Conservation (phyloP, 2,329 filamentous ascomycete species). For the Madurella mycetomatis region DNA sequence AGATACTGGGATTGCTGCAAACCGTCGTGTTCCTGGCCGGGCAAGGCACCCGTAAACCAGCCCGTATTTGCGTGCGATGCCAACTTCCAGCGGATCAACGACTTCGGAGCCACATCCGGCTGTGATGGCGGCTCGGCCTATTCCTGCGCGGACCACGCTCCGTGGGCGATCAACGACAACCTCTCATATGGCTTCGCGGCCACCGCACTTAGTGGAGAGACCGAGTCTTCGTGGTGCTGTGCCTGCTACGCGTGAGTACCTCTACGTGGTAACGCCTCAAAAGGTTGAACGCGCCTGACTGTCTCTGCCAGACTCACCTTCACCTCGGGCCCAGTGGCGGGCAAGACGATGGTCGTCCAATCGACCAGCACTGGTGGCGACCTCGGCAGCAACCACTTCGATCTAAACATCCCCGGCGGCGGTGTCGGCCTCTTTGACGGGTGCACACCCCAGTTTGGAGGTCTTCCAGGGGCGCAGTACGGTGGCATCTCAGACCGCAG, state of each 20-base stretch:
- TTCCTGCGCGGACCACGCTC: conserved; percentile 58
- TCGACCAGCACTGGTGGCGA: conserved; percentile 60
- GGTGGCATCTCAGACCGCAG: conserved; percentile 42
- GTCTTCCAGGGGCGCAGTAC: conserved; percentile 39
- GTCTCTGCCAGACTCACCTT: conserved; percentile 46
- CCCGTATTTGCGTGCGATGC: conserved; percentile 53
- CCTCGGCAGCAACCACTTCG: conserved; percentile 54
- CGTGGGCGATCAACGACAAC: conserved; percentile 56
- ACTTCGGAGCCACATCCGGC: conserved; percentile 45
- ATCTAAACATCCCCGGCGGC: conserved; percentile 53
- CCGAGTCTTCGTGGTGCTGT: conserved; percentile 62
- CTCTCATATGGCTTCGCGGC: conserved; percentile 63
- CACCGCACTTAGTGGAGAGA: conserved; percentile 50
- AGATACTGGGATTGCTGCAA: conserved; percentile 67
- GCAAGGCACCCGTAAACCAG: conserved; percentile 48
- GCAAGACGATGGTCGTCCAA: conserved; percentile 62
- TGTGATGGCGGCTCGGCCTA: conserved; percentile 53
- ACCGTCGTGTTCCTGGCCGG: conserved; percentile 59
- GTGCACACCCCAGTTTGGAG: conserved; percentile 46
- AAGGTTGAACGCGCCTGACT: too few relatives aligned
- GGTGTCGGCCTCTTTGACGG: conserved; percentile 53
- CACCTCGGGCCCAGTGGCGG: conserved; percentile 45
- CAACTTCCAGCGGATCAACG: conserved; percentile 49
- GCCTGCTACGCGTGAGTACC: conserved; percentile 52
- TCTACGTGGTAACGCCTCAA: too few relatives aligned